Conservation (phyloP, 805 yeast species). For the Yamadazyma akitaensis region DNA sequence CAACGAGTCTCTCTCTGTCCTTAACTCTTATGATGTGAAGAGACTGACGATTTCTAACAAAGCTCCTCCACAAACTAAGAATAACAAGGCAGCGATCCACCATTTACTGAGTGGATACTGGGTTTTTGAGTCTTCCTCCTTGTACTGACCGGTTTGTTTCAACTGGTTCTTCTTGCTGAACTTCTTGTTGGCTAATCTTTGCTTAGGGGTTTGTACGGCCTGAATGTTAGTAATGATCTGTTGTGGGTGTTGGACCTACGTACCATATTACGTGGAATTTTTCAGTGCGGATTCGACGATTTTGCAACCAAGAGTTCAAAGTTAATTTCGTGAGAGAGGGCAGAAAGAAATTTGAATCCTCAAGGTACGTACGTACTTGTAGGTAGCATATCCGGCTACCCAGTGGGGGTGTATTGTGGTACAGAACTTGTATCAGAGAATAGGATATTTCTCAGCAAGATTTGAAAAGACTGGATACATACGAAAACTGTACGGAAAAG, state of each 20-base stretch:
- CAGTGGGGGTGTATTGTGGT: no score
- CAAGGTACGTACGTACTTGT: no score
- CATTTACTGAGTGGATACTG: slow-evolving; percentile 55
- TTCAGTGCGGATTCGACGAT: neutral
- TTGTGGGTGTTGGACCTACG: neutral
- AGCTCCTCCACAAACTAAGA: slow-evolving; percentile 81
- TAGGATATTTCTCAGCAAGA: no score
- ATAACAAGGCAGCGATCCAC: slow-evolving; percentile 62
- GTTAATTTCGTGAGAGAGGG: no score
- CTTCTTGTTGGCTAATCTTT: slow-evolving; percentile 81
- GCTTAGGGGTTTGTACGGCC: slow-evolving; percentile 83
- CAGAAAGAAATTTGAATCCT: no score
- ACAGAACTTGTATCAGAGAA: no score
- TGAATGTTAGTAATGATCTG: slow-evolving; percentile 10
- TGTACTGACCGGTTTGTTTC: slow-evolving; percentile 68
- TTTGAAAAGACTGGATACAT: no score
- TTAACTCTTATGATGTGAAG: neutral
- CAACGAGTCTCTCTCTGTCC: no score
- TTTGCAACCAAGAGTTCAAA: neutral
- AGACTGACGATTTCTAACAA: slow-evolving; percentile 56
- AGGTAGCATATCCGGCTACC: no score
- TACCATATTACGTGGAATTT: neutral
- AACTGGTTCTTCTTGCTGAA: slow-evolving; percentile 71
- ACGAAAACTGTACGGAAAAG: no score
- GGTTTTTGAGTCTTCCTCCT: slow-evolving; percentile 35